These are phyloP conservation scores for Chloris gayana DNA, from an alignment of 176 grass and related monocot genomes.

Conservation along the genomic window DNA sequence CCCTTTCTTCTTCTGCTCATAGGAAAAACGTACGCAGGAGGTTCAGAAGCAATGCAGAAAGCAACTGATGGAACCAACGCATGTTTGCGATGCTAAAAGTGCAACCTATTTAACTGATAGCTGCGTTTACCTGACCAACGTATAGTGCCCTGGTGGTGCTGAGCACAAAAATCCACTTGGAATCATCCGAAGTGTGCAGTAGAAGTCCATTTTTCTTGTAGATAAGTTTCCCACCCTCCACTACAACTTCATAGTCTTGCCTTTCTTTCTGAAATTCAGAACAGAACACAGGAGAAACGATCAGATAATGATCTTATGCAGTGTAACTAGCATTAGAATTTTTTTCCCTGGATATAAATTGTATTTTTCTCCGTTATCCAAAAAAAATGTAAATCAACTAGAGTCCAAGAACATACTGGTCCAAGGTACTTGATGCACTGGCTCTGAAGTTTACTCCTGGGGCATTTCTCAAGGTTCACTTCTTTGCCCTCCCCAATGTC, in stretches of 20 bases:
- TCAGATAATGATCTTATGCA: conserved; percentile 11
- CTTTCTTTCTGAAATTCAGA: conserved; percentile 76
- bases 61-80: not conserved
- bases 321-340: not conserved
- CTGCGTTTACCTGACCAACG: conserved; percentile 78
- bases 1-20: conserved; percentile 92
- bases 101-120: not conserved
- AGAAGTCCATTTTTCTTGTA: conserved; percentile 56
- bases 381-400: not conserved
- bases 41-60: conserved; percentile 27
- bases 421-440: conserved; percentile 92
- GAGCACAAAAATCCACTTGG: conserved; percentile 94
- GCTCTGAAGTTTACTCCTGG: conserved; percentile 78
- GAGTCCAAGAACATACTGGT: conserved; percentile 58
- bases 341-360: not conserved
- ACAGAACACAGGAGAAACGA: conserved; percentile 6
- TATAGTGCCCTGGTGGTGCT: conserved; percentile 73
- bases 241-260: conserved; percentile 74
- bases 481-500: conserved; percentile 98
- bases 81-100: not conserved
- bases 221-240: conserved; percentile 65
- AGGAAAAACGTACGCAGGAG: not conserved
- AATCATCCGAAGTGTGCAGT: conserved; percentile 70
- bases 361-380: too few species aligned
- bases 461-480: conserved; percentile 82